These are phyloP conservation scores for Anaeramoeba flamelloides DNA, from an alignment of 78 protist species.

Conservation along the genomic window DNA sequence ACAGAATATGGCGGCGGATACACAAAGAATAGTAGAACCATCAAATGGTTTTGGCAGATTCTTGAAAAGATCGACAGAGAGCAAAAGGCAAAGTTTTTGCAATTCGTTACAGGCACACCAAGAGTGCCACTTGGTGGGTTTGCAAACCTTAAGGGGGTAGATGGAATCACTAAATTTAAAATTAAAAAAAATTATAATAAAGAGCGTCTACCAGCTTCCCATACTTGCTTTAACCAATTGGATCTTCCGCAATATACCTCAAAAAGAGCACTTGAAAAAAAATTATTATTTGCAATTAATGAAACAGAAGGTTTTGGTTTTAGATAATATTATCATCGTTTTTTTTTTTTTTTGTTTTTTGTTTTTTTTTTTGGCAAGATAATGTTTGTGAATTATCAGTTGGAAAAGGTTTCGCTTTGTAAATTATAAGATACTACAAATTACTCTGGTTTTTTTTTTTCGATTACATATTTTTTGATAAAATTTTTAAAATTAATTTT, in stretches of 20 bases:
- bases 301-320: constrained; percentile 10
- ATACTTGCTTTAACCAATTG: constrained; percentile 70
- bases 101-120: constrained; percentile 71
- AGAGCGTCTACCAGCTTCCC: constrained; percentile 56
- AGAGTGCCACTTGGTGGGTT: constrained; percentile 53
- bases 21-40: neutral
- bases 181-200: neutral
- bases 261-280: constrained; percentile 30
- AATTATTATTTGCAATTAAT: constrained; percentile 42
- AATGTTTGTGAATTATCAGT: too few species aligned
- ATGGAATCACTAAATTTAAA: constrained; percentile 12
- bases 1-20: too few species aligned
- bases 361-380: too few species aligned
- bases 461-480: too few species aligned
- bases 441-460: too few species aligned
- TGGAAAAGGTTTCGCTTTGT: too few species aligned
- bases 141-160: constrained; percentile 22
- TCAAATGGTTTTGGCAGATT: constrained; percentile 9
- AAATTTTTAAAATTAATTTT: too few species aligned
- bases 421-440: too few species aligned
- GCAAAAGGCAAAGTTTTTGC: neutral
- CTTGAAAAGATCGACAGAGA: neutral
- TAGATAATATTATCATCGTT: neutral
- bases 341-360: too few species aligned
- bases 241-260: constrained; percentile 56